Evolutionary conservation across 2,329 filamentous ascomycete genomes (phyloP).

Genomic region (Drechslerella coelobrocha): DNA sequence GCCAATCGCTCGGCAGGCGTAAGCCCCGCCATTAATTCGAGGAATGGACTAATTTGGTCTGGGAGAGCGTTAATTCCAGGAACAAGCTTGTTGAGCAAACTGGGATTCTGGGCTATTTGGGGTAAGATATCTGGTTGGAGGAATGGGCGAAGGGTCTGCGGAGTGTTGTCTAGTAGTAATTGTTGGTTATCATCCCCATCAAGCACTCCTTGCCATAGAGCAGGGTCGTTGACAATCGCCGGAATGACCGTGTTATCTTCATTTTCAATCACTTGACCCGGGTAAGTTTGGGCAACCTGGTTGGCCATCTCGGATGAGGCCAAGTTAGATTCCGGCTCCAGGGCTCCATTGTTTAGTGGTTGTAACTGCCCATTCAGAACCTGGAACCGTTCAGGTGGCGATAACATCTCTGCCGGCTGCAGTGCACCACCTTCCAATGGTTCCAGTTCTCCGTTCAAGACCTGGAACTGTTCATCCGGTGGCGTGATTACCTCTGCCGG

Average conservation of each 20-base stretch:
- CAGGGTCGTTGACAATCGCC: conserved; percentile 16
- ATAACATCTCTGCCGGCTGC: no score
- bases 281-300: conserved; percentile 6
- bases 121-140: neutral
- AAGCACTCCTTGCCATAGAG: conserved; percentile 27
- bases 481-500: neutral
- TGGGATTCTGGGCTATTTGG: conserved; percentile 14
- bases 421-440: no score
- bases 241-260: conserved; percentile 8
- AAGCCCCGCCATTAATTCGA: conserved; percentile 13
- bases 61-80: conserved; percentile 15
- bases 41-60: neutral
- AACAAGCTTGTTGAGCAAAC: neutral
- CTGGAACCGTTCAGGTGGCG: no score
- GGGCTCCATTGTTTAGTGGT: no score
- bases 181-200: conserved; percentile 15
- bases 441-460: neutral
- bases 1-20: conserved; percentile 1
- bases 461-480: neutral
- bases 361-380: neutral
- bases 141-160: conserved; percentile 10
- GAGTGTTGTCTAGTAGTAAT: conserved; percentile 31
- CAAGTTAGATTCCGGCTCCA: no score
- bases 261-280: conserved; percentile 12
- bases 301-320: conserved; percentile 10